Evolutionary conservation across 129 eudicot species (phyloP), one percentile per base, ranked within the genome.

Genomic region (Gnaphalium uliginosum): DNA sequence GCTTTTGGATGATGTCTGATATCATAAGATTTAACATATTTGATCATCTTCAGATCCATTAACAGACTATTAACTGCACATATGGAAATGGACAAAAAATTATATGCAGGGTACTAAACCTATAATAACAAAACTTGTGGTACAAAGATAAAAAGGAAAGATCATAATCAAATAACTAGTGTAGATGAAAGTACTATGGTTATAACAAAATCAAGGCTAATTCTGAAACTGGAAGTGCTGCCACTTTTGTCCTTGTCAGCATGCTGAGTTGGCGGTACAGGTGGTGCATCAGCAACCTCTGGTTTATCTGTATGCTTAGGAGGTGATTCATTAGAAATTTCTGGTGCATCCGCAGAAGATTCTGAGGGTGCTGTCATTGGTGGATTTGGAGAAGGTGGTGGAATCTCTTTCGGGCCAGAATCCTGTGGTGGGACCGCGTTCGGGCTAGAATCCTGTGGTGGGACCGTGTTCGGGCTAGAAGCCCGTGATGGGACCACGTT

Each of bases 111-210:
- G 14, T 19, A 56, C 74, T 82, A 27, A 39, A 4, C 46, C 46
- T 39, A 39, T 39, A 39, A 39, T 9, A 39, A 39, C 46, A 39
- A 39, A 39, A 9, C 46, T 39, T 39, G 3, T 39, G 46, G 46
- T 9, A 39, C 57, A 78, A 72, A 71, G 21, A 11, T 61, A 33
- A 19, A 24, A 15, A 26, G 23, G 21, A 27, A 58, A 41, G 4
- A 77, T 8, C 2, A 56, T 5, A n/a, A 41, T 35, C 14, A 75
- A 76, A 66, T 46, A 6, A 21, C 29, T n/a, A n/a, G n/a, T n/a
- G n/a, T 35, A 18, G 74, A 73, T 24, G 74, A 73, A 19, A 71
- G 32, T 39, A 74, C 70, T 46, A 79, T 43, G 62, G 76, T 62
- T 29, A 27, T 25, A 35, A 23, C 14, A 72, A 67, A 81, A 72